Conservation (phyloP, 257 asterid genomes). For the Rubia yunnanensis region DNA sequence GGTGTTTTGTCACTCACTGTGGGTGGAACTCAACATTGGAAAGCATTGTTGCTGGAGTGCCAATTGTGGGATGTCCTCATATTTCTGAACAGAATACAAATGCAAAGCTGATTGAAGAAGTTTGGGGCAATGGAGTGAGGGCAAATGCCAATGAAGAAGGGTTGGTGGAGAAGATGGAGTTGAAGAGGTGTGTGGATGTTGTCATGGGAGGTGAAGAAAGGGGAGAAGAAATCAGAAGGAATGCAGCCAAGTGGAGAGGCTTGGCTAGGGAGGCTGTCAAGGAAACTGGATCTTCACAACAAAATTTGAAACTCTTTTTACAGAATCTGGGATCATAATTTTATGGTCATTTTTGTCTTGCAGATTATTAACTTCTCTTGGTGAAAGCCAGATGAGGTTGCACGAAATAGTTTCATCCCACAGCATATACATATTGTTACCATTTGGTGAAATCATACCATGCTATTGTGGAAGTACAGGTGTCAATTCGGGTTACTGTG, state of each 20-base stretch:
- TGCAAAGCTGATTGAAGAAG: slow-evolving; percentile 51
- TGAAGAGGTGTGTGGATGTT: slow-evolving; percentile 33
- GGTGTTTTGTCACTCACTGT: slow-evolving; percentile 56
- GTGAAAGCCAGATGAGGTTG: neutral
- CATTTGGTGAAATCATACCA: neutral
- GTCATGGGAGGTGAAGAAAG: slow-evolving; percentile 41
- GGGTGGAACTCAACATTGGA: slow-evolving; percentile 72
- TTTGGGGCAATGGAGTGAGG: slow-evolving; percentile 51
- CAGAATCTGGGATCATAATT: neutral
- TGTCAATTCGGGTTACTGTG: no score
- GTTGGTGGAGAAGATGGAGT: slow-evolving; percentile 27
- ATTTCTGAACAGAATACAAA: slow-evolving; percentile 45
- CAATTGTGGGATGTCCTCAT: slow-evolving; percentile 39
- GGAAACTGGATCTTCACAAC: slow-evolving; percentile 10
- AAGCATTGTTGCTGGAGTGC: slow-evolving; percentile 41
- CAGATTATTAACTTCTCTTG: neutral
- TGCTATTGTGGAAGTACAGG: no score
- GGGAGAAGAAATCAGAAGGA: slow-evolving; percentile 29
- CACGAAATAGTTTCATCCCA: neutral
- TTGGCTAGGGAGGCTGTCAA: slow-evolving; percentile 7
- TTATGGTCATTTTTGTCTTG: neutral
- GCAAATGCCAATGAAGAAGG: slow-evolving; percentile 32
- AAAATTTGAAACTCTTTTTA: neutral
- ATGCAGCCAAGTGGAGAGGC: slow-evolving; percentile 24
- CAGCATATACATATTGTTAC: neutral